These are phyloP conservation scores for Talaromyces sp. DNA, from an alignment of 2,329 filamentous ascomycete genomes.

Conservation along the genomic window DNA sequence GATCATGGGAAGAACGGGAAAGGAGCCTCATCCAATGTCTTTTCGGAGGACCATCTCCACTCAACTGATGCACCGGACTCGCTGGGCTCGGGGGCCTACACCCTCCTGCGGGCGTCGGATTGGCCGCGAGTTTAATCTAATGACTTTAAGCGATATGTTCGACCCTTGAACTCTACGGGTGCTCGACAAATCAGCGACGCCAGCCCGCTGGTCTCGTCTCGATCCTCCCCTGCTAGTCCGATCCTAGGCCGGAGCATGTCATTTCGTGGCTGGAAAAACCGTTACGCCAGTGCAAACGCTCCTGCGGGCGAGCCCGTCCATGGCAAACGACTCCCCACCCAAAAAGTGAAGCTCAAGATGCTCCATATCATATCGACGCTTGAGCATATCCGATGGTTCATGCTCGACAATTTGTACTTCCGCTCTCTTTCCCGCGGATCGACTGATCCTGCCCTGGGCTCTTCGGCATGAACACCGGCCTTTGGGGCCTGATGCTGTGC, in stretches of 20 bases:
- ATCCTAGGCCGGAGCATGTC: slow-evolving; percentile 26
- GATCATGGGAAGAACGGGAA: neutral
- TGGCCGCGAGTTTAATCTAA: slow-evolving; percentile 8
- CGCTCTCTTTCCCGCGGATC: no score
- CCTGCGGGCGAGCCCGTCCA: slow-evolving; percentile 36
- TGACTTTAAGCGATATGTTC: slow-evolving; percentile 22
- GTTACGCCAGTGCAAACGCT: slow-evolving; percentile 34
- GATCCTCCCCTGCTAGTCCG: slow-evolving; percentile 24
- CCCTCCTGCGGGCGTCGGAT: slow-evolving; percentile 2
- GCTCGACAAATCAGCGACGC: slow-evolving; percentile 17
- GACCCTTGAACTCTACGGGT: slow-evolving; percentile 26
- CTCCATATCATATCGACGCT: no score
- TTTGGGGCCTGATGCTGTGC: neutral
- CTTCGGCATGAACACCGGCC: neutral
- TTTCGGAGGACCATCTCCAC: slow-evolving; percentile 22
- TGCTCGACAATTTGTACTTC: no score
- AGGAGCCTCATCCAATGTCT: slow-evolving; percentile 8
- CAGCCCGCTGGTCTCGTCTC: slow-evolving; percentile 14
- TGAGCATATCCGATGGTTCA: no score
- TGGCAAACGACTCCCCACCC: slow-evolving; percentile 23
- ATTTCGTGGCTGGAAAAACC: slow-evolving; percentile 29
- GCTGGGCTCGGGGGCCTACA: neutral
- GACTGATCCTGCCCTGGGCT: no score
- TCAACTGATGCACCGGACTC: slow-evolving; percentile 32
- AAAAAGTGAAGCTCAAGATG: neutral